Evolutionary conservation across 2,329 filamentous ascomycete species (phyloP).

Genomic region (Fusarium solani-melongenae): DNA sequence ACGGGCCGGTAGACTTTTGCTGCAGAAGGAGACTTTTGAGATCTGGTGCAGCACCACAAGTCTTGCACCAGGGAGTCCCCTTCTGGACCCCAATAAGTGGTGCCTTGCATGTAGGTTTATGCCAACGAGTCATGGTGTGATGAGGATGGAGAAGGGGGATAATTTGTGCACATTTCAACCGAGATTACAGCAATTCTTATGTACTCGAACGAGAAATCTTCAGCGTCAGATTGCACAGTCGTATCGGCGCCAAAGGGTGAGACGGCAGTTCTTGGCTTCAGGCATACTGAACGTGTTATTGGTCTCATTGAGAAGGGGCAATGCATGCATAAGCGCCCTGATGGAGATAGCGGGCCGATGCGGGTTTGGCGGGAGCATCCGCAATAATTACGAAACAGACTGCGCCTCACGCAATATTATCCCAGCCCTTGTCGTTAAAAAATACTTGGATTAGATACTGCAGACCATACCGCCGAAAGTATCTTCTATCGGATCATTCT

Average conservation of each 20-base stretch:
- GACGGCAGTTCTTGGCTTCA: background rate
- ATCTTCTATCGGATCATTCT: background rate
- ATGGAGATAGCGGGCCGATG: background rate
- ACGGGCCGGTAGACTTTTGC: accelerated
- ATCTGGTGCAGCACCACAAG: background rate
- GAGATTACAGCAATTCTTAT: background rate
- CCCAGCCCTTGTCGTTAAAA: background rate
- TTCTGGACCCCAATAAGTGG: background rate
- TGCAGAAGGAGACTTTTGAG: background rate
- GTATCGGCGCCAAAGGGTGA: background rate
- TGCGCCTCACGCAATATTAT: background rate
- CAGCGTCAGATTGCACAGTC: background rate
- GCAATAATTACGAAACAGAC: background rate
- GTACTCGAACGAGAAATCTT: background rate
- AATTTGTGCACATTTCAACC: background rate
- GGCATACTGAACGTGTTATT: background rate
- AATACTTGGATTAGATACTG: background rate
- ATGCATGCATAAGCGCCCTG: background rate
- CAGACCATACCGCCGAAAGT: background rate
- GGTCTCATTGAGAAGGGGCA: background rate
- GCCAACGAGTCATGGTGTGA: background rate
- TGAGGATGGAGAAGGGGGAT: background rate
- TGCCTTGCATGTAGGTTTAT: background rate
- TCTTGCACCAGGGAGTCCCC: background rate
- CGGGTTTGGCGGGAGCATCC: background rate